Percentiles rank a stretch among this genome's conserved stretches.
Evolutionary conservation across 768 basidiomycete species (phyloP).

Genomic region (Antrodiella citrinella): DNA sequence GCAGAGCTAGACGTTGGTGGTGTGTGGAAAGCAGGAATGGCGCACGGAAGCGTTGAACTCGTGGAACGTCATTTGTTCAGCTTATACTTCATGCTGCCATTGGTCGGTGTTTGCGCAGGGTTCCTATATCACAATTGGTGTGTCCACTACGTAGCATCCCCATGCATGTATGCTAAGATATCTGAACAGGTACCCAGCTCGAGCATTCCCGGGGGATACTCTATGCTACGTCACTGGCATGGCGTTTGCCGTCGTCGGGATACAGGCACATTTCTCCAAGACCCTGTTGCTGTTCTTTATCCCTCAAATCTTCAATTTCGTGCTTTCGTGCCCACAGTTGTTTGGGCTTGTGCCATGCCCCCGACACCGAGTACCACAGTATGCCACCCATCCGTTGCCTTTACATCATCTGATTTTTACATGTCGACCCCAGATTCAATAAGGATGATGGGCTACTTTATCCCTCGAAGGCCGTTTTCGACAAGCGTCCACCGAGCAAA

Average conservation of each 20-base stretch:
- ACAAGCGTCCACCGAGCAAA: slow-evolving; percentile 43
- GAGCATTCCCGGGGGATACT: slow-evolving; percentile 93
- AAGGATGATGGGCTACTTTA: slow-evolving; percentile 64
- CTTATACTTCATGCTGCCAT: slow-evolving; percentile 93
- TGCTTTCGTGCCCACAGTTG: slow-evolving; percentile 89
- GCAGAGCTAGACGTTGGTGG: slow-evolving; percentile 70
- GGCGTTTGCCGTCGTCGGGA: slow-evolving; percentile 97
- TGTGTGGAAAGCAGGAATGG: slow-evolving; percentile 77
- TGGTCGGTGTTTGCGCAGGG: slow-evolving; percentile 83
- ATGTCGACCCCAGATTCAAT: slow-evolving; percentile 51
- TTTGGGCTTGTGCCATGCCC: slow-evolving; percentile 94
- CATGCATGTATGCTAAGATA: background rate
- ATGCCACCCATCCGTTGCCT: slow-evolving; percentile 19
- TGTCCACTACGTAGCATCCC: too few relatives aligned
- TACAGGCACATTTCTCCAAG: slow-evolving; percentile 96
- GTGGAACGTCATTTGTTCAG: slow-evolving; percentile 94
- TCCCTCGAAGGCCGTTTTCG: slow-evolving; percentile 64
- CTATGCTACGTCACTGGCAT: slow-evolving; percentile 97
- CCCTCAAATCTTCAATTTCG: slow-evolving; percentile 96
- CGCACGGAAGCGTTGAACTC: slow-evolving; percentile 77
- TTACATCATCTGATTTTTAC: too few relatives aligned
- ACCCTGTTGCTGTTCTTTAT: slow-evolving; percentile 94
- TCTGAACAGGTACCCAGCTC: slow-evolving; percentile 80
- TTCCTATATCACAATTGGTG: slow-evolving; percentile 97
- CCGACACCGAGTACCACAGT: slow-evolving; percentile 89